Conservation (phyloP, 148 eudicot species). For the Fagopyrum tataricum region DNA sequence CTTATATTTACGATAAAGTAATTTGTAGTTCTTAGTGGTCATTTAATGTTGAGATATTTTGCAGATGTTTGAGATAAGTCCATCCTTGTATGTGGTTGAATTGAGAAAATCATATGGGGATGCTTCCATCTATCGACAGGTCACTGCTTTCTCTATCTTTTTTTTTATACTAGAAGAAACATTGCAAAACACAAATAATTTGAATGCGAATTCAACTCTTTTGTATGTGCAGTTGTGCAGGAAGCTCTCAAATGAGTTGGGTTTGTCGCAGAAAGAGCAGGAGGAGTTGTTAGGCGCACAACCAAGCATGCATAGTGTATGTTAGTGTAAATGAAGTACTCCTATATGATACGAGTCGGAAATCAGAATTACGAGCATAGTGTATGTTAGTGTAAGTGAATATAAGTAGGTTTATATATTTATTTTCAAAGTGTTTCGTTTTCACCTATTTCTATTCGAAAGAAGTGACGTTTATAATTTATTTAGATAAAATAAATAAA, state of each 20-base stretch:
- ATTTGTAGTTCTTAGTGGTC: not conserved
- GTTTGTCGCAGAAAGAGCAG: slow-evolving; percentile 45
- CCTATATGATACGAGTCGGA: not conserved
- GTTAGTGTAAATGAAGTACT: not conserved
- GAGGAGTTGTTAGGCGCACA: slow-evolving; percentile 13
- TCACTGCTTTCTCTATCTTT: slow-evolving; percentile 12
- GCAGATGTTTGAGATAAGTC: slow-evolving; percentile 89
- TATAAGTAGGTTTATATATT: too few relatives aligned
- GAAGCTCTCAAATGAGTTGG: slow-evolving; percentile 55
- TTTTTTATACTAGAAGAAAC: not conserved
- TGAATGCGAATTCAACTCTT: not conserved
- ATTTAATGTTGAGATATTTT: not conserved
- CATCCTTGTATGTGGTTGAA: slow-evolving; percentile 76
- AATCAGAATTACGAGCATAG: not conserved
- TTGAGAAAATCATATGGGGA: slow-evolving; percentile 76
- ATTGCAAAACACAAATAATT: not conserved
- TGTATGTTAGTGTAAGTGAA: too few relatives aligned
- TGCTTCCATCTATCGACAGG: slow-evolving; percentile 69
- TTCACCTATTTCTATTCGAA: too few relatives aligned
- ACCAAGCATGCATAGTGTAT: slow-evolving; percentile 11
- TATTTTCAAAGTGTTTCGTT: too few relatives aligned
- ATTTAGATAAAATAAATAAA: too few relatives aligned
- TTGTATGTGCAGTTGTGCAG: slow-evolving; percentile 59
- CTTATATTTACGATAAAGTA: too few relatives aligned
- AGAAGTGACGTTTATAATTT: too few relatives aligned